Conservation (phyloP, 2,329 filamentous ascomycete genomes). For the Colletotrichum sp. region DNA sequence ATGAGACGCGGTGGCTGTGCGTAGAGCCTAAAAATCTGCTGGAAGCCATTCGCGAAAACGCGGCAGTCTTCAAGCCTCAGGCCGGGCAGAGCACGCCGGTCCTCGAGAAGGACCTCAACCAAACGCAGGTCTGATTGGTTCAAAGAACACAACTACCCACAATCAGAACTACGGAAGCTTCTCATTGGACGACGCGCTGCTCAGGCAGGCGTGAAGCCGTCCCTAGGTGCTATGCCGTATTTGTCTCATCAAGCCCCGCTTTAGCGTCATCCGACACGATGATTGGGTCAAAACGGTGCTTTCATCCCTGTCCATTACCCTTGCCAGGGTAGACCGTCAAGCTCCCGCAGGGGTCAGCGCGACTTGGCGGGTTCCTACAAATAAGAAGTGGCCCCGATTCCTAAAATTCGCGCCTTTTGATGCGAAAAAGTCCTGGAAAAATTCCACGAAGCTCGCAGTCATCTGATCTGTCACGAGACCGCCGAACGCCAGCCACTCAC, state of each 20-base stretch:
- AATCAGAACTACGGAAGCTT: not conserved
- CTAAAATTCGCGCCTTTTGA: conserved; percentile 36
- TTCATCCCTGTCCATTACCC: conserved; percentile 14
- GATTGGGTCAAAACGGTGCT: not conserved
- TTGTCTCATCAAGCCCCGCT: conserved; percentile 15
- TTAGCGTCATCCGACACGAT: not conserved
- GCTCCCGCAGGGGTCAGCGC: conserved; percentile 9
- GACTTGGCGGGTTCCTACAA: conserved; percentile 40
- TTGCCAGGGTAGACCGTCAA: conserved; percentile 11
- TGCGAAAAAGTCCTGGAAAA: conserved; percentile 20
- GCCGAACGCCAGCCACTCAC: conserved; percentile 4
- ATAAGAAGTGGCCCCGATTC: conserved; percentile 46
- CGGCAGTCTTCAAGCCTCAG: not conserved
- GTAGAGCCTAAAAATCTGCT: not conserved
- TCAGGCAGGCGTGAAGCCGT: not conserved
- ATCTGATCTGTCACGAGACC: conserved; percentile 23
- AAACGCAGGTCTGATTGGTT: conserved; percentile 2
- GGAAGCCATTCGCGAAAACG: conserved; percentile 10
- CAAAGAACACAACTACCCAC: not conserved
- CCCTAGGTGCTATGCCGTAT: conserved; percentile 13
- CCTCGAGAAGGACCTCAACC: not conserved
- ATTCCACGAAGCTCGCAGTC: conserved; percentile 18
- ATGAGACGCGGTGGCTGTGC: conserved; percentile 6
- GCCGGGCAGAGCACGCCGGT: not conserved
- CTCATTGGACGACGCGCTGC: conserved; percentile 7